A percentile compares a stretch with the other conserved stretches of the same genome.
Evolutionary conservation across 306 rosid species (phyloP).

Genomic region (Crataegus laevigata): DNA sequence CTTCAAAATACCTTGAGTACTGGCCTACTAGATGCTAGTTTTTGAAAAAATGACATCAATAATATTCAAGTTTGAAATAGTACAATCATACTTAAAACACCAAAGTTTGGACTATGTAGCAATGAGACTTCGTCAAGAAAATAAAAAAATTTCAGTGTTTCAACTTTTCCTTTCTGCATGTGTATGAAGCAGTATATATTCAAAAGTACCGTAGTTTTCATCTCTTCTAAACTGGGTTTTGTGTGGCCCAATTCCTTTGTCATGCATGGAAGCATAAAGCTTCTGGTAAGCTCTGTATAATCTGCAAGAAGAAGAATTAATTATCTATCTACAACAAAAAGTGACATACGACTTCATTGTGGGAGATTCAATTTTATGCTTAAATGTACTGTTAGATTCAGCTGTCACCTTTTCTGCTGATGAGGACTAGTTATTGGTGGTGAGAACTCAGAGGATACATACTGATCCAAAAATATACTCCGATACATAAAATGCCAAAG

Average conservation of each 20-base stretch:
- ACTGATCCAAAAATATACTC: slow-evolving; percentile 85
- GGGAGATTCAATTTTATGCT: slow-evolving; percentile 4
- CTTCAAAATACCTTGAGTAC: neutral
- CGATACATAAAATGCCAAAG: slow-evolving; percentile 96
- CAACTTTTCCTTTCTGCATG: neutral
- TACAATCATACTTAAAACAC: neutral
- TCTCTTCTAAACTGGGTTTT: slow-evolving; percentile 93
- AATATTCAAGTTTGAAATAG: neutral
- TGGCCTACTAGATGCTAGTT: neutral
- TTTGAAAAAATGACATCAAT: neutral
- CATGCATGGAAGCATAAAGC: slow-evolving; percentile 82
- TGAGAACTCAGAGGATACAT: slow-evolving; percentile 86
- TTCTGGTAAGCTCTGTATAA: slow-evolving; percentile 82
- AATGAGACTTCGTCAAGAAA: neutral
- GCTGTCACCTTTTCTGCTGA: slow-evolving; percentile 73
- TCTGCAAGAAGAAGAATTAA: slow-evolving; percentile 38
- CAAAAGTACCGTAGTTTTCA: slow-evolving; percentile 67
- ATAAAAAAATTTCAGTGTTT: neutral
- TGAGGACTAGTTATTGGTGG: slow-evolving; percentile 54
- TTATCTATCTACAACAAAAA: slow-evolving; percentile 15
- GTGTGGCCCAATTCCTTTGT: slow-evolving; percentile 78
- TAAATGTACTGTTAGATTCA: neutral
- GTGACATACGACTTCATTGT: neutral
- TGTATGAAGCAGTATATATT: slow-evolving; percentile 9
- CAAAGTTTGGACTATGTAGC: neutral